Conservation (phyloP, 805 yeast species). For the Lipomyces yamanashiensis region DNA sequence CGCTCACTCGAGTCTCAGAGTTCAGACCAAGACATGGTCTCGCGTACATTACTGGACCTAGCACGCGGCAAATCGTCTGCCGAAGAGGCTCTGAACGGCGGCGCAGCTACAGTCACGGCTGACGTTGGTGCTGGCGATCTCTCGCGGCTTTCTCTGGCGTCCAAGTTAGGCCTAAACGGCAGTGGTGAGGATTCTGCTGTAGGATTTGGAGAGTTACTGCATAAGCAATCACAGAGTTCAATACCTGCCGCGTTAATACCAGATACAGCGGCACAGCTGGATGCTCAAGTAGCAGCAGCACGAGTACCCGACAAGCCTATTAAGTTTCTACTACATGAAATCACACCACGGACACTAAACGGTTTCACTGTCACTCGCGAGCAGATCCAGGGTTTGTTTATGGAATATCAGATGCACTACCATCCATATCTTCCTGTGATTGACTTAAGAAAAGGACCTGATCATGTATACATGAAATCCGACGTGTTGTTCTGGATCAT, state of each 20-base stretch:
- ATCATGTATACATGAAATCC: constrained; percentile 72
- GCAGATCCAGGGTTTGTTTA: constrained; percentile 64
- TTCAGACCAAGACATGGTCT: constrained; percentile 33
- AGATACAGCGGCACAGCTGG: not conserved
- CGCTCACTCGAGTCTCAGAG: constrained; percentile 50
- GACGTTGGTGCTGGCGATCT: not conserved
- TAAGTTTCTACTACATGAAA: not conserved
- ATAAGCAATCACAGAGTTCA: not conserved
- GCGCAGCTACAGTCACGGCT: constrained; percentile 4
- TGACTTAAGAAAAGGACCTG: constrained; percentile 81
- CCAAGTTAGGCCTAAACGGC: no score
- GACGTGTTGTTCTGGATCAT: constrained; percentile 95
- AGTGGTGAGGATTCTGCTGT: not conserved
- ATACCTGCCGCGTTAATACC: not conserved
- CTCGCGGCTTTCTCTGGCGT: not conserved
- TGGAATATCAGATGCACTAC: constrained; percentile 74
- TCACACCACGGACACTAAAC: constrained; percentile 70
- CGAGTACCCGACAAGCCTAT: not conserved
- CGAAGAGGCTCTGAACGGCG: constrained; percentile 4
- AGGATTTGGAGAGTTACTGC: not conserved
- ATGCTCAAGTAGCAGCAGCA: not conserved
- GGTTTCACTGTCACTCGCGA: constrained; percentile 64
- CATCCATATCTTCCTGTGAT: constrained; percentile 89
- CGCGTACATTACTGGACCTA: constrained; percentile 32
- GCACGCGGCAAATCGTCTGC: constrained; percentile 31